Conservation (phyloP, 305 asterid genomes). For the Andrographis paniculata region DNA sequence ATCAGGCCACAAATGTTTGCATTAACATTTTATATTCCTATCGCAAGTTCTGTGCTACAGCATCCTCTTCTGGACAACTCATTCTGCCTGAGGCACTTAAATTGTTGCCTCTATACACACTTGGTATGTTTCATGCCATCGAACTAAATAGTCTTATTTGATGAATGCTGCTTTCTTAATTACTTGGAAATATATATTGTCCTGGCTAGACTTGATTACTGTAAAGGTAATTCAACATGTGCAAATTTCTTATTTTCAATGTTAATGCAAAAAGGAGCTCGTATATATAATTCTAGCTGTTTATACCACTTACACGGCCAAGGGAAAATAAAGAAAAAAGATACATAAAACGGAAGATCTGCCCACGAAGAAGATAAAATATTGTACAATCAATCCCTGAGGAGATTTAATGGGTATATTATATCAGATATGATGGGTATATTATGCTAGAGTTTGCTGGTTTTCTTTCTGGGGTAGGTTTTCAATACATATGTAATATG, state of each 20-base stretch:
- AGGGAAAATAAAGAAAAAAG: no score
- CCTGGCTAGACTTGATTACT: conserved; percentile 1
- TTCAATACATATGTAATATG: no score
- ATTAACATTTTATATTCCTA: conserved; percentile 66
- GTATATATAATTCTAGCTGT: no score
- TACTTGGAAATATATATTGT: not conserved
- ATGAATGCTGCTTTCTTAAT: not conserved
- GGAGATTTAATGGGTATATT: no score
- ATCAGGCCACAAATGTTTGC: conserved; percentile 56
- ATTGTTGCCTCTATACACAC: conserved; percentile 69
- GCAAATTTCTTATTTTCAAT: not conserved
- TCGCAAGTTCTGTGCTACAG: conserved; percentile 73
- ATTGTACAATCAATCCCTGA: no score
- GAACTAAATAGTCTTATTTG: not conserved
- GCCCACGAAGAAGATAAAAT: no score
- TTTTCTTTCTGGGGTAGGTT: no score
- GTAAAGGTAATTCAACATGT: conserved; percentile 1
- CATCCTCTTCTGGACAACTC: conserved; percentile 66
- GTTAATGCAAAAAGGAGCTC: no score
- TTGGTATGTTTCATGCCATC: conserved; percentile 42
- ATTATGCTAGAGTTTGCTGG: no score
- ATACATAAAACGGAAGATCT: no score
- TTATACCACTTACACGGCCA: no score
- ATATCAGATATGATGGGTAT: no score
- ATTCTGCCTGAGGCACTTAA: conserved; percentile 84